Conservation (phyloP, 495 filamentous ascomycete species). For the Hypomontagnella submonticulosa region DNA sequence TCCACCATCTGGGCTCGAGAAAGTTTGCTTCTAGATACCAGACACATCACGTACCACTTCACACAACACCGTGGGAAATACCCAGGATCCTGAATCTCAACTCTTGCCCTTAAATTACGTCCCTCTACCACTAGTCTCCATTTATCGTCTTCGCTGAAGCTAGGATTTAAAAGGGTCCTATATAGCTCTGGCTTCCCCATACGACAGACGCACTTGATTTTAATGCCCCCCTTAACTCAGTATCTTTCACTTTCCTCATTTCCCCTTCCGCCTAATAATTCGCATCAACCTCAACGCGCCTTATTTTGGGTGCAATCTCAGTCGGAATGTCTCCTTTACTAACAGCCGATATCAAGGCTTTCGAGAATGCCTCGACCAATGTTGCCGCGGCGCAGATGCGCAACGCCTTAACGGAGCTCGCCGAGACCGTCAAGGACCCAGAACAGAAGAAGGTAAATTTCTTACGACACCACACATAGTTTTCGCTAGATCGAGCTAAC, state of each 20-base stretch:
- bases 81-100: conserved; percentile 14
- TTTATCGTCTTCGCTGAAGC: neutral
- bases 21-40: conserved; percentile 14
- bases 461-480: neutral
- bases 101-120: neutral
- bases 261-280: neutral
- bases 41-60: conserved; percentile 5
- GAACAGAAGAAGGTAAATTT: conserved; percentile 79
- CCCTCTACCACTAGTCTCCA: neutral
- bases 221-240: neutral
- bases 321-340: conserved; percentile 16
- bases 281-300: neutral
- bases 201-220: neutral
- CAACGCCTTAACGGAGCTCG: conserved; percentile 92
- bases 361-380: conserved; percentile 98
- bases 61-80: neutral
- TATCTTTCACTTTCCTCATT: neutral
- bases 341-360: conserved; percentile 70
- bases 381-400: conserved; percentile 99
- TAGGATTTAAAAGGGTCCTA: neutral
- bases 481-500: conserved; percentile 25
- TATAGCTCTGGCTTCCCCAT: neutral
- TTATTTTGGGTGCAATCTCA: conserved; percentile 3
- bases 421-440: conserved; percentile 86
- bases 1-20: neutral